phyloP scores from a whole-genome alignment of 352 stramenopile genomes.

The Phytophthora agathidicida region DNA sequence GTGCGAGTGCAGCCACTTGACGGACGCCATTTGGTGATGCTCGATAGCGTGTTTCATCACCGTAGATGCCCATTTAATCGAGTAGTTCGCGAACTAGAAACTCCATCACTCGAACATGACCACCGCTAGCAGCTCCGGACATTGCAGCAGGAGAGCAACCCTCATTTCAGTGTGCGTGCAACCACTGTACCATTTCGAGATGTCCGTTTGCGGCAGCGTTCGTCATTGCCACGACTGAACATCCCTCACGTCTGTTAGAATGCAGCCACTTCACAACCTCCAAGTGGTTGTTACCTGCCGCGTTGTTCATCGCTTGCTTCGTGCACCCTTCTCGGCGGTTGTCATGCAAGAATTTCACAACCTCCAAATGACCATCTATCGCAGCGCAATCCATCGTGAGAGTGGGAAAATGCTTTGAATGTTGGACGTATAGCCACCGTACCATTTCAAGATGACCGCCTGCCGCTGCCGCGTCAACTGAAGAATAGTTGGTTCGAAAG shows the following conservation, averaged over 20 bases:
- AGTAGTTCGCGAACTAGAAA: conserved; percentile 3
- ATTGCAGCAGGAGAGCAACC: conserved; percentile 2
- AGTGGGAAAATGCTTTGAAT: neutral
- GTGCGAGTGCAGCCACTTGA: conserved; percentile 5
- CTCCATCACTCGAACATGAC: conserved; percentile 11
- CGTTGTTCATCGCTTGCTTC: conserved; percentile 13
- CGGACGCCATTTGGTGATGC: neutral
- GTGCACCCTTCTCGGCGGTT: conserved; percentile 12
- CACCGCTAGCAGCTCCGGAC: conserved; percentile 1
- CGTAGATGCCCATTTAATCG: neutral
- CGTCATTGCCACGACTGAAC: conserved; percentile 1
- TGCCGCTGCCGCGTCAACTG: no score
- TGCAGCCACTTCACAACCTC: conserved; percentile 11
- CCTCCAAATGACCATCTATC: neutral
- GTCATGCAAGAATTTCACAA: conserved; percentile 16
- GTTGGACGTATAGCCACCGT: neutral
- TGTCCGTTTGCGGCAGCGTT: neutral
- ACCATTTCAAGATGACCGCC: conserved; percentile 14
- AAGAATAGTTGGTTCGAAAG: no score
- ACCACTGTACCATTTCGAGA: conserved; percentile 10
- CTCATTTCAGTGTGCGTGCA: neutral
- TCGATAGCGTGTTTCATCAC: conserved; percentile 1
- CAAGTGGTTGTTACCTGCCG: conserved; percentile 6
- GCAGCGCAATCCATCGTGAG: conserved; percentile 5
- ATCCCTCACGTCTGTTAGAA: neutral